Base-by-base conservation (phyloP, 2,329 filamentous ascomycete genomes). In the Plectosphaerella plurivora region DNA sequence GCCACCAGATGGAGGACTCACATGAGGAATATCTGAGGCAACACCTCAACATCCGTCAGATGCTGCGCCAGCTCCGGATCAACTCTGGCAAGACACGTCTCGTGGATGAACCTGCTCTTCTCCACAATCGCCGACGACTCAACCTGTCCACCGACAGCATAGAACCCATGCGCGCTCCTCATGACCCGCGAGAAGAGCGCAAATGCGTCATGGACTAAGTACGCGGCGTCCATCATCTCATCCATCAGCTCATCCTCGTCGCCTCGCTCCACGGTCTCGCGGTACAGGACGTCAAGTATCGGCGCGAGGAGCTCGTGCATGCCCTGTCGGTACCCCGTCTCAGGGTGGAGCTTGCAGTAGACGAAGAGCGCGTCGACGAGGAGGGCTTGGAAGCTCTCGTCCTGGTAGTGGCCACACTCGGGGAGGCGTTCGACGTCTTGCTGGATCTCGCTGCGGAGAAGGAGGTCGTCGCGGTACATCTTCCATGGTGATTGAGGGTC, bases 1-100 rank as follows among this genome's bases (percentile, higher is more conserved):
- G 54, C 37, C 45, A 41, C 14, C 28, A 33, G 11, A 6, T 3
- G 7, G 3, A 10, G 6, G 9, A 66, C 78, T 68, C 71, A 94
- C 89, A 97, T 95, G 22, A 97, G 74, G 64, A 97, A 99, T 49
- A 99, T 93, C 62, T 99, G 94, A 1, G 94, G 94, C n/a, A 97
- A 73, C 55, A 99, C 86, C 55, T 97, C 93, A 46, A 97, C 86
- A 54, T 83, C 81, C 53, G 85, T 86, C 16, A 99, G 78, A 67
- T 97, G 92, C 22, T 78, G 76, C 14, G 90, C 87, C 25, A 97
- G 78, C 63, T 91, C 87, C n/a, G 89, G 86, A 64, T 97, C 94
- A 28, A 91, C 78, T 57, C 84, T 86, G 53, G 83, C 83, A 45
- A 99, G 74, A 49, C 89, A 85, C 25, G 88, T 81, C 61, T 96